These are phyloP conservation scores for Schrenkiella parvula DNA, from an alignment of 345 rosid genomes.

Conservation along the genomic window DNA sequence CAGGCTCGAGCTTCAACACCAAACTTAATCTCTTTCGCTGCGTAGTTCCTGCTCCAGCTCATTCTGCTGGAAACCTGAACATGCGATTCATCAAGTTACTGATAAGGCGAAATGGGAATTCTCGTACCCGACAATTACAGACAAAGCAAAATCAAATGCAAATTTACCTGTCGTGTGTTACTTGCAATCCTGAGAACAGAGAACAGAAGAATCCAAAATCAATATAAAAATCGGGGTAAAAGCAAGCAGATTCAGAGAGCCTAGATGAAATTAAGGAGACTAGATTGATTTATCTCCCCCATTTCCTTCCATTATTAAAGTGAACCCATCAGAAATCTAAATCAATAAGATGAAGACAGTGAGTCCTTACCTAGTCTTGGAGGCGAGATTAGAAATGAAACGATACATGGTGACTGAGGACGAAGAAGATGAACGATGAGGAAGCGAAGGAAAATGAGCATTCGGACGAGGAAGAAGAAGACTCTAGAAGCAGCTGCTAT, in stretches of 20 bases:
- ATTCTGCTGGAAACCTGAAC: slow-evolving; percentile 9
- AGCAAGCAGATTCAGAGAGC: background rate
- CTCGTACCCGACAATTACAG: background rate
- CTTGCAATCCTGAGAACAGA: slow-evolving; percentile 1
- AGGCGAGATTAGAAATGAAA: slow-evolving; percentile 1
- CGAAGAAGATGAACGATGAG: background rate
- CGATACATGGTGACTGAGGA: background rate
- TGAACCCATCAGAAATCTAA: background rate
- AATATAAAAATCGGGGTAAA: background rate
- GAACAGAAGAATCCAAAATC: background rate
- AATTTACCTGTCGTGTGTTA: slow-evolving; percentile 7
- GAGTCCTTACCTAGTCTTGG: slow-evolving; percentile 1
- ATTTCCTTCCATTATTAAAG: background rate
- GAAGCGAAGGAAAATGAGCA: background rate
- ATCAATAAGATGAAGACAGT: background rate
- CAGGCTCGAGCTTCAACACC: slow-evolving; percentile 66
- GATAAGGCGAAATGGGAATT: background rate
- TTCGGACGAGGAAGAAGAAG: no score
- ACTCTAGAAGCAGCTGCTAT: no score
- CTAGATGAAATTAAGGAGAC: no score
- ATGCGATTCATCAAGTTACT: background rate
- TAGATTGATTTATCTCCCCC: background rate
- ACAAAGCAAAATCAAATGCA: background rate
- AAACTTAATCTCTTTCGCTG: slow-evolving; percentile 56
- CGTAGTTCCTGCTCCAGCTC: slow-evolving; percentile 43